Evolutionary conservation across 169 alveolate genomes (phyloP).

Genomic region (Plasmodium malariae): DNA sequence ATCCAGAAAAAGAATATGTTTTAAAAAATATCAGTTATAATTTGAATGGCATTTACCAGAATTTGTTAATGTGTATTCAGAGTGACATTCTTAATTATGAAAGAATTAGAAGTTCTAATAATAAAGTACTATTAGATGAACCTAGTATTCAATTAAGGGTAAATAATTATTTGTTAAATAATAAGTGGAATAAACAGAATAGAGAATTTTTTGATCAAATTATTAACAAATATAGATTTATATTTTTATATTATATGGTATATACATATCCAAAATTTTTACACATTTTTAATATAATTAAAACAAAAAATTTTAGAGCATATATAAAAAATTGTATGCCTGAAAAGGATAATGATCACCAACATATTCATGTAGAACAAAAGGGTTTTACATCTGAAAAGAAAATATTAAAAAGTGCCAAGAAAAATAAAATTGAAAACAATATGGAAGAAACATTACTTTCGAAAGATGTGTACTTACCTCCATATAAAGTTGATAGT

Average conservation of each 20-base stretch:
- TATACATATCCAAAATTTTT: slow-evolving; percentile 72
- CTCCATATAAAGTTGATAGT: slow-evolving; percentile 20
- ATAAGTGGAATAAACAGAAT: slow-evolving; percentile 58
- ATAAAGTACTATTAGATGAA: slow-evolving; percentile 23
- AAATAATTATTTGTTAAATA: slow-evolving; percentile 62
- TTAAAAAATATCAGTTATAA: slow-evolving; percentile 42
- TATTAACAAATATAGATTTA: slow-evolving; percentile 52
- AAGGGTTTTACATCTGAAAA: slow-evolving; percentile 51
- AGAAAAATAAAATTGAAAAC: slow-evolving; percentile 6
- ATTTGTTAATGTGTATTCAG: slow-evolving; percentile 5
- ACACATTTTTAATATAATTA: slow-evolving; percentile 50
- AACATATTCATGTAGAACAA: slow-evolving; percentile 64
- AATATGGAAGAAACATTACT: slow-evolving; percentile 10
- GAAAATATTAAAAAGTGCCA: slow-evolving; percentile 43
- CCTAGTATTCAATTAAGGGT: slow-evolving; percentile 7
- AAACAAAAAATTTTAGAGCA: slow-evolving; percentile 41
- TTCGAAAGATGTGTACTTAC: slow-evolving; percentile 22
- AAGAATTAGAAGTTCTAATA: not conserved
- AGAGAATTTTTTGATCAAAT: slow-evolving; percentile 13
- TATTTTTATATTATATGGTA: slow-evolving; percentile 52
- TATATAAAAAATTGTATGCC: slow-evolving; percentile 33
- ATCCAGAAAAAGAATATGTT: slow-evolving; percentile 14
- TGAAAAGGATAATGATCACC: slow-evolving; percentile 24
- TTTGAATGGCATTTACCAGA: slow-evolving; percentile 42
- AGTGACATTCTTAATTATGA: slow-evolving; percentile 32